These are phyloP conservation scores for Lipomyces lipofer DNA, from an alignment of 805 yeast genomes.

Conservation along the genomic window DNA sequence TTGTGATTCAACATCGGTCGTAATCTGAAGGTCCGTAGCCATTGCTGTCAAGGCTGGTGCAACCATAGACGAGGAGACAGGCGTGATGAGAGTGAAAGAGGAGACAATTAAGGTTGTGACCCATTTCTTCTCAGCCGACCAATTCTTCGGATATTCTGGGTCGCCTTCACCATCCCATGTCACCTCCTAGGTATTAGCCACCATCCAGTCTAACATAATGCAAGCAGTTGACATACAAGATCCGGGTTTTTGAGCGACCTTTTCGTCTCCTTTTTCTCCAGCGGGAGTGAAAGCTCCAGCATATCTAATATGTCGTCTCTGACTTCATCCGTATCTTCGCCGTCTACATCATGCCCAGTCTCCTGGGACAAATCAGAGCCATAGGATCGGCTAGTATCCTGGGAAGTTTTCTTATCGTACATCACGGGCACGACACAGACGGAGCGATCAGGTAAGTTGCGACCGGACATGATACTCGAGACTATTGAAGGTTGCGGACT, in stretches of 20 bases:
- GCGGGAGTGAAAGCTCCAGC: neutral
- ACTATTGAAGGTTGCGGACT: neutral
- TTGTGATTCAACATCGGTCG: constrained; percentile 39
- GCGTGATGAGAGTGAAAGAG: constrained; percentile 13
- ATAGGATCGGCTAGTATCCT: neutral
- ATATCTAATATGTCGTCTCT: too few relatives aligned
- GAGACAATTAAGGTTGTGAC: constrained; percentile 38
- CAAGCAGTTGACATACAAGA: neutral
- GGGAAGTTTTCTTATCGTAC: neutral
- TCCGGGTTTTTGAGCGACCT: neutral
- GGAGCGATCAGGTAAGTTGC: neutral
- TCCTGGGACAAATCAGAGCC: neutral
- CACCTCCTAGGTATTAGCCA: neutral
- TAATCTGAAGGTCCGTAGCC: constrained; percentile 47
- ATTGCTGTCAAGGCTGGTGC: constrained; percentile 32
- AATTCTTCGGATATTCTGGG: constrained; percentile 43
- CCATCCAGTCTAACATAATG: neutral
- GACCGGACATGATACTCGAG: neutral
- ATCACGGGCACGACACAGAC: neutral
- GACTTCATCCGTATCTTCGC: neutral
- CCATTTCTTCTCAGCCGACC: constrained; percentile 43
- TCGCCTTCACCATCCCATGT: constrained; percentile 39
- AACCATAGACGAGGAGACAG: constrained; percentile 23
- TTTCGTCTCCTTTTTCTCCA: neutral
- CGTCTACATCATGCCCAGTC: neutral